A percentile compares a stretch with the other conserved stretches of the same genome.
These are phyloP conservation scores for Kwoniella dendrophila DNA, from an alignment of 768 basidiomycete species.

Conservation along the genomic window DNA sequence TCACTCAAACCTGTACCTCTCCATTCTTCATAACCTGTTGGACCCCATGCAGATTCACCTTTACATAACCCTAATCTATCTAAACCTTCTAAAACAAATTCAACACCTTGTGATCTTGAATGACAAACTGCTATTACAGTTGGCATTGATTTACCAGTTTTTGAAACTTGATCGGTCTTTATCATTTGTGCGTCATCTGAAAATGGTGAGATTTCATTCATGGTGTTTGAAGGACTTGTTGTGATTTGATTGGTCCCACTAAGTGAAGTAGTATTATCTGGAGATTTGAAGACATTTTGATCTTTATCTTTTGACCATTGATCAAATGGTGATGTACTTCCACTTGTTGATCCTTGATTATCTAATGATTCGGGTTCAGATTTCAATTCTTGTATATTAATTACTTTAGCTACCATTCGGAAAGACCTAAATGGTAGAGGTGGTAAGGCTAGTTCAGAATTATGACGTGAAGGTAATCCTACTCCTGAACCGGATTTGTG, in stretches of 20 bases:
- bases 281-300: constrained; percentile 7
- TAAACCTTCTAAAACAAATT: constrained; percentile 79
- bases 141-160: constrained; percentile 65
- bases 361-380: constrained; percentile 23
- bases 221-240: neutral
- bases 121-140: constrained; percentile 61
- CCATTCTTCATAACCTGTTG: constrained; percentile 58
- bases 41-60: constrained; percentile 56
- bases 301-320: constrained; percentile 17
- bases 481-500: neutral
- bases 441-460: constrained; percentile 16
- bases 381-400: constrained; percentile 71
- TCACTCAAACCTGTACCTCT: constrained; percentile 50
- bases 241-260: neutral
- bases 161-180: constrained; percentile 33
- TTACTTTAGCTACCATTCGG: constrained; percentile 72
- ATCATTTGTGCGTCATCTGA: constrained; percentile 6
- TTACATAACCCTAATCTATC: constrained; percentile 71
- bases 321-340: neutral
- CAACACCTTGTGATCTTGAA: constrained; percentile 60
- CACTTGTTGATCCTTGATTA: neutral
- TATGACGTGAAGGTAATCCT: neutral
- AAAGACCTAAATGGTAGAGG: constrained; percentile 64
- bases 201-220: constrained; percentile 10
- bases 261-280: neutral